A percentile compares a stretch with the other conserved stretches of the same genome.
These are phyloP conservation scores for Diplodia mutila DNA, from an alignment of 2,329 filamentous ascomycete species.

Conservation along the genomic window DNA sequence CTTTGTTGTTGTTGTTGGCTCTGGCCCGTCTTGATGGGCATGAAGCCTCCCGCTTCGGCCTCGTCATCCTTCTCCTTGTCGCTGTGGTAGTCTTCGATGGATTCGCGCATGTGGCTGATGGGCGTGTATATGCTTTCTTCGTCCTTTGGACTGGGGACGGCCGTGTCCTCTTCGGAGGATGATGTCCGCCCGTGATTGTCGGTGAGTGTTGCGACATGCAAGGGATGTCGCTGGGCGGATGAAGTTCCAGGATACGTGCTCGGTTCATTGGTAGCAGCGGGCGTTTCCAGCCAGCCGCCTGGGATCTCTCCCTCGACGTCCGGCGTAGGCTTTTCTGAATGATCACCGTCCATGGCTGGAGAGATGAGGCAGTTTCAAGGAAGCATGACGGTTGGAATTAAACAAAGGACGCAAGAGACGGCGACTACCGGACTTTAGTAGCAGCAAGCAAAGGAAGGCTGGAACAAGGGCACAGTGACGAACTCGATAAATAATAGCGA, in stretches of 20 bases:
- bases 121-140: conserved; percentile 24
- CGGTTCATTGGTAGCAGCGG: conserved; percentile 28
- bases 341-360: conserved; percentile 3
- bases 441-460: neutral
- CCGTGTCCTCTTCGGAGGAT: neutral
- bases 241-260: neutral
- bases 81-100: conserved; percentile 19
- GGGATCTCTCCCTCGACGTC: conserved; percentile 37
- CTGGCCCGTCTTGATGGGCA: conserved; percentile 32
- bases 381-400: neutral
- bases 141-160: conserved; percentile 13
- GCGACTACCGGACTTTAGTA: neutral
- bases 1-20: conserved; percentile 3
- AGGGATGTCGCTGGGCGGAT: neutral
- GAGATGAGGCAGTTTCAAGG: neutral
- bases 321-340: conserved; percentile 37
- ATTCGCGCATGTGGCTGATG: neutral
- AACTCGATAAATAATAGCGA: neutral
- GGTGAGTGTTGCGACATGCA: neutral
- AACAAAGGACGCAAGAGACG: neutral
- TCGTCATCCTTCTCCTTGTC: conserved; percentile 30
- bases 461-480: neutral
- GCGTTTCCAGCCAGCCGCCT: conserved; percentile 43
- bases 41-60: conserved; percentile 32
- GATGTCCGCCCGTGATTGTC: neutral